Conservation (phyloP, 1,284 basidiomycete genomes). For the Trametes sp. region DNA sequence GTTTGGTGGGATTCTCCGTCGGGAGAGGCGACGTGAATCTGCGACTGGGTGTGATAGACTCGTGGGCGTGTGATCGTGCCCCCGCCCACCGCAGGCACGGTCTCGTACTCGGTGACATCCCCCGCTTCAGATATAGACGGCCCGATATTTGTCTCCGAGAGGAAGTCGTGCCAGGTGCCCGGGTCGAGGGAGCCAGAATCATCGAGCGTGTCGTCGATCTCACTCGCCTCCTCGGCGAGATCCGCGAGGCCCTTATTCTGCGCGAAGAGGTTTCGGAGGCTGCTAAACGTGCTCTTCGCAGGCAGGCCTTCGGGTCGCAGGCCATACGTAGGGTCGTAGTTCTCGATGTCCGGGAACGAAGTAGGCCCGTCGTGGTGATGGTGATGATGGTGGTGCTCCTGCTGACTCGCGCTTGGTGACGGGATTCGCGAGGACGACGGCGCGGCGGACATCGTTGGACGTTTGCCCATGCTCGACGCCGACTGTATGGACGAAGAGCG, state of each 20-base stretch:
- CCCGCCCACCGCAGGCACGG: slow-evolving; percentile 69
- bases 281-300: slow-evolving; percentile 72
- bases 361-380: slow-evolving; percentile 49
- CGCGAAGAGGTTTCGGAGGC: slow-evolving; percentile 76
- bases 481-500: slow-evolving; percentile 38
- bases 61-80: slow-evolving; percentile 68
- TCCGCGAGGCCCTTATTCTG: slow-evolving; percentile 77
- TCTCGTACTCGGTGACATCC: slow-evolving; percentile 47
- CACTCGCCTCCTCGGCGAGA: slow-evolving; percentile 73
- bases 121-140: slow-evolving; percentile 39
- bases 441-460: slow-evolving; percentile 29
- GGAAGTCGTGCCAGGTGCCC: slow-evolving; percentile 71
- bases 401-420: slow-evolving; percentile 28
- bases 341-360: slow-evolving; percentile 84
- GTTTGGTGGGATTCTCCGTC: slow-evolving; percentile 20
- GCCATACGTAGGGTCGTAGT: slow-evolving; percentile 97
- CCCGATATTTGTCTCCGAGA: slow-evolving; percentile 45
- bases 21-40: slow-evolving; percentile 38
- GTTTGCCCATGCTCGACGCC: slow-evolving; percentile 34
- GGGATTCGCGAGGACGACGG: slow-evolving; percentile 32
- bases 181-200: slow-evolving; percentile 67
- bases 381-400: slow-evolving; percentile 29
- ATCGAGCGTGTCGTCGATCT: slow-evolving; percentile 51
- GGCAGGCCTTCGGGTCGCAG: slow-evolving; percentile 91
- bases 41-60: slow-evolving; percentile 65